phyloP scores from a whole-genome alignment of 1,284 basidiomycete genomes.

The Butyriboletus appendiculatus region DNA sequence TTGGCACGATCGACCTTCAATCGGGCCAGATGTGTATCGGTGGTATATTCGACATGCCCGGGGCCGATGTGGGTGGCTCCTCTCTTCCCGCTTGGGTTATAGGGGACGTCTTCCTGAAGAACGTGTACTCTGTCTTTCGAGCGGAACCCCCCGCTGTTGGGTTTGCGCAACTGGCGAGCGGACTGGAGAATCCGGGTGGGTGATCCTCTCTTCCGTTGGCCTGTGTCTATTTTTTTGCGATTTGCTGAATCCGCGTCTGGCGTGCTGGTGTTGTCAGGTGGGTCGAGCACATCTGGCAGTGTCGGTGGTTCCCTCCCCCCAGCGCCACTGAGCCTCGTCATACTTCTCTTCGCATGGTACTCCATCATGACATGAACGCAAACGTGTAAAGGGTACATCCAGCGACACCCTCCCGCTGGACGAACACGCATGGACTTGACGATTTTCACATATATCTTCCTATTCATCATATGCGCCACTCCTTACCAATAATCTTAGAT shows the following conservation, averaged over 20 bases:
- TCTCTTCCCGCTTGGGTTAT: slow-evolving; percentile 47
- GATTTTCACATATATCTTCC: neutral
- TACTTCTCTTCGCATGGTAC: neutral
- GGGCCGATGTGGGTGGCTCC: slow-evolving; percentile 6
- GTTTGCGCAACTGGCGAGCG: slow-evolving; percentile 39
- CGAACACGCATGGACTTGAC: neutral
- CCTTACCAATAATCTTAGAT: neutral
- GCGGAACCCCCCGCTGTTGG: slow-evolving; percentile 47
- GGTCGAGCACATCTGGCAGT: neutral
- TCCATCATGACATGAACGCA: neutral
- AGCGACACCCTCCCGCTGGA: neutral
- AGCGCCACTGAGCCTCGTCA: neutral
- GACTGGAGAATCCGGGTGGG: neutral
- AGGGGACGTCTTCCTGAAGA: slow-evolving; percentile 68
- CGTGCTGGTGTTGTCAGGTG: neutral
- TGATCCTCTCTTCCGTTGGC: neutral
- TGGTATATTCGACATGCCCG: slow-evolving; percentile 55
- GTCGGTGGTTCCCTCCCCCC: neutral
- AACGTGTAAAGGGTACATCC: neutral
- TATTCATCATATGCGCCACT: no score
- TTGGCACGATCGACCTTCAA: slow-evolving; percentile 48
- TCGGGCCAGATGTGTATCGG: slow-evolving; percentile 49
- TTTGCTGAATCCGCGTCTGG: neutral
- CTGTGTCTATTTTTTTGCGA: neutral
- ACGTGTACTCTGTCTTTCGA: slow-evolving; percentile 51